Evolutionary conservation across 2,329 filamentous ascomycete genomes (phyloP), one percentile per base, ranked within the genome.

Genomic region (Diatrype stigma): DNA sequence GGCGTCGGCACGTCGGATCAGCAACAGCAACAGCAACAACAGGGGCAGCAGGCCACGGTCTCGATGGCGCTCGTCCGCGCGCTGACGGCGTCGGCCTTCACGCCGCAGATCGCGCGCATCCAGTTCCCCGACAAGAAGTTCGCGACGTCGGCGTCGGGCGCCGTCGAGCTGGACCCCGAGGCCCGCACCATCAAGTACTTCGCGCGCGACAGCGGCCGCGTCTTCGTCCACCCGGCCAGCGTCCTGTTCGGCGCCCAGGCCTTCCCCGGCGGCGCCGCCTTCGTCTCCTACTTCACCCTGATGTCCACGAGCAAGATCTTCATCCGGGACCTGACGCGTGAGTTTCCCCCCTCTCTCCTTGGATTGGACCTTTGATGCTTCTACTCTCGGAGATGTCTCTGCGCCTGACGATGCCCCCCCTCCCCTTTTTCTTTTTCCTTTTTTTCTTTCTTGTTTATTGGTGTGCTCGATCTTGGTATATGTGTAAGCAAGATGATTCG

Each of bases 51-150:
- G 16, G 6, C 37, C 11, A 8, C 49, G 12, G 59, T 66, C 10
- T 73, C 72, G 11, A 64, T 67, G 17, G 68, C 77, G 14, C 77
- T 91, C 23, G 73, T 90, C 19, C 82, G 87, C 21, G 87, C 86
- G 1, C 72, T 91, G 22, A 80, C 89, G 23, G 87, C 87, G 3
- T 86, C 85, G 3, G 84, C 87, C 3, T 90, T 90, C 67, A 81
- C 84, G 28, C 94, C 94, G 0, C 93, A 97, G 70, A 84, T 96
- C 57, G 91, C 91, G 14, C 84, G 92, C 48, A 96, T 99, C 65
- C 87, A 91, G 57, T 90, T 96, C 60, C 94, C 94, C 0, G 90
- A 96, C 71, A 96, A 96, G 75, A 97, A 96, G 69, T 99, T 95
- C 69, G 89, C 89, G 12, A 84, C 86, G 34, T 90, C 89, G 2